A percentile compares a stretch with the other conserved stretches of the same genome.
phyloP scores from a whole-genome alignment of 352 stramenopile species.

The Globisporangium okanoganense region DNA sequence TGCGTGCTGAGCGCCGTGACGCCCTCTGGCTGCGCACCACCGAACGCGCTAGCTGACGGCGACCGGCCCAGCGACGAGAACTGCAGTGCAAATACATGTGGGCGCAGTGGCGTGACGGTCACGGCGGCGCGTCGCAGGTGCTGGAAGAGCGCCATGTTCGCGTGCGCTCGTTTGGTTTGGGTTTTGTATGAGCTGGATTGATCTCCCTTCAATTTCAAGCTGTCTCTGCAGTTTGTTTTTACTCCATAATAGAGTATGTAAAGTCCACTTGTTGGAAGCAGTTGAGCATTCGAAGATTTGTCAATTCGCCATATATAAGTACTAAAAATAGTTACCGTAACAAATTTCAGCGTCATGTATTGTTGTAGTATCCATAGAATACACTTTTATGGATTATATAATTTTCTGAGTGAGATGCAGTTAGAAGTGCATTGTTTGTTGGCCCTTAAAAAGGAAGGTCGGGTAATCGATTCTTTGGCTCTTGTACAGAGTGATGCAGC shows the following conservation, averaged over 20 bases:
- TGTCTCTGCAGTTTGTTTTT: background rate
- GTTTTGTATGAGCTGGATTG: background rate
- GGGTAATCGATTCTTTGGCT: background rate
- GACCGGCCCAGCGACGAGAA: conserved; percentile 4
- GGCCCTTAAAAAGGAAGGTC: background rate
- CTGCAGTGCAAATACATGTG: background rate
- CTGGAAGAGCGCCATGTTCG: conserved; percentile 12
- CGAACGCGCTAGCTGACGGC: background rate
- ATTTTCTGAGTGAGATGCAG: background rate
- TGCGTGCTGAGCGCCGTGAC: conserved; percentile 23
- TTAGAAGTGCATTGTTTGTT: background rate
- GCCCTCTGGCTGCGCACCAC: background rate
- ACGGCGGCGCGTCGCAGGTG: conserved; percentile 7
- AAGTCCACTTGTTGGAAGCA: too few species aligned
- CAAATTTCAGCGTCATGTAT: too few species aligned
- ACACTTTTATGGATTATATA: too few species aligned
- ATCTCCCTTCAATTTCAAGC: background rate
- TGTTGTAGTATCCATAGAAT: too few species aligned
- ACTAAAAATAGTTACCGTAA: too few species aligned
- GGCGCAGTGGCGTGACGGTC: background rate
- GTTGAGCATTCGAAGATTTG: too few species aligned
- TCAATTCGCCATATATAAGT: too few species aligned
- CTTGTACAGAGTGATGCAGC: background rate
- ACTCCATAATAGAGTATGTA: too few species aligned
- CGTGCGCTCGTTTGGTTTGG: background rate